phyloP scores from a whole-genome alignment of 371 early-diverging fungal species.

The Lichtheimia hyalospora region DNA sequence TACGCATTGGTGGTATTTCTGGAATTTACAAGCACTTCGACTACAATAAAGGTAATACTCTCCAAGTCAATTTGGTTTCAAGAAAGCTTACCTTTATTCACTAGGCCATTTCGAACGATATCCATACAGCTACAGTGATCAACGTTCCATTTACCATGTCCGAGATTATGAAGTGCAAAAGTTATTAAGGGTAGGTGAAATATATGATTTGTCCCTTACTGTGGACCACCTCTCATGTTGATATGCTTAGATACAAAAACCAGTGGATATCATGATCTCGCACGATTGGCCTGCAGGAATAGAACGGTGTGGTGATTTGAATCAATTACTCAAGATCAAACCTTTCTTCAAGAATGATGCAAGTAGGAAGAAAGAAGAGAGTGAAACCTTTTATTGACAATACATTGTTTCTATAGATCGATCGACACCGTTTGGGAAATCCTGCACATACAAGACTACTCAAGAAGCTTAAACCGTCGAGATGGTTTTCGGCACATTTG shows the following conservation, averaged over 20 bases:
- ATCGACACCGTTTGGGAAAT: slow-evolving; percentile 73
- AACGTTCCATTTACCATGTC: slow-evolving; percentile 82
- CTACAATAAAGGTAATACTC: slow-evolving; percentile 58
- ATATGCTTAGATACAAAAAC: slow-evolving; percentile 39
- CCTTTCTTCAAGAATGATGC: slow-evolving; percentile 76
- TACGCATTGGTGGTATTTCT: slow-evolving; percentile 91
- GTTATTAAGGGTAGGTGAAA: slow-evolving; percentile 3
- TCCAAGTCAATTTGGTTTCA: neutral
- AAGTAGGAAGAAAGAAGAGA: slow-evolving; percentile 5
- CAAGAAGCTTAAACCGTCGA: slow-evolving; percentile 70
- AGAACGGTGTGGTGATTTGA: slow-evolving; percentile 75
- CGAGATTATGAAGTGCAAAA: slow-evolving; percentile 82
- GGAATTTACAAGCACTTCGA: slow-evolving; percentile 87
- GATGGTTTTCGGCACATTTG: slow-evolving; percentile 94
- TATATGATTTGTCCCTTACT: neutral
- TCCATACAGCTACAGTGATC: slow-evolving; percentile 62
- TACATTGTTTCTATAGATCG: slow-evolving; percentile 53
- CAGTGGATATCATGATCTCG: slow-evolving; percentile 87
- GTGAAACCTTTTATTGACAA: neutral
- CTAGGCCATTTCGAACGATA: slow-evolving; percentile 77
- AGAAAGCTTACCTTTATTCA: neutral
- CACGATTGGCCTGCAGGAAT: slow-evolving; percentile 97
- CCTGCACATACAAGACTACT: slow-evolving; percentile 68
- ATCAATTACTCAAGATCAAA: slow-evolving; percentile 64
- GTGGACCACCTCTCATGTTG: too few species aligned